Conservation (phyloP, 371 early-diverging fungal genomes). For the Rozella allomycis region DNA sequence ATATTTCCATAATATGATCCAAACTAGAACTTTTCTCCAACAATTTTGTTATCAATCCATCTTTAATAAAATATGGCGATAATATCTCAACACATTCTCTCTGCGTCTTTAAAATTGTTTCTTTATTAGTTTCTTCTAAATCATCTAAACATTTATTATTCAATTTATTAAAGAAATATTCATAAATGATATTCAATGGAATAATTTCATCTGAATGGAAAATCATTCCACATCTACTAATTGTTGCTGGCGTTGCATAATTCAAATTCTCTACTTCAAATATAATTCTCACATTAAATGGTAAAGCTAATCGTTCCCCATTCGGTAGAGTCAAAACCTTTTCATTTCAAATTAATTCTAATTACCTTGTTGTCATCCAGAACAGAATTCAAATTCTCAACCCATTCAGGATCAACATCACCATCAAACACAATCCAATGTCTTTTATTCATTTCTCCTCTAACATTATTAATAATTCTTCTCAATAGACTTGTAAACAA, state of each 20-base stretch:
- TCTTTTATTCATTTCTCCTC: constrained; percentile 74
- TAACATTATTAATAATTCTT: constrained; percentile 88
- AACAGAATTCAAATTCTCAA: constrained; percentile 80
- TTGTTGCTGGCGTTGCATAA: constrained; percentile 94
- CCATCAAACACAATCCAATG: constrained; percentile 99
- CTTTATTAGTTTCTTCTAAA: constrained; percentile 40
- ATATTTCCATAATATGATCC: constrained; percentile 93
- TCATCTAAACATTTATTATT: constrained; percentile 58
- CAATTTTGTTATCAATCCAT: constrained; percentile 50
- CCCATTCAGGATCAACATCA: constrained; percentile 98
- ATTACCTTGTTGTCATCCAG: constrained; percentile 8
- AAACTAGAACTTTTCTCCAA: constrained; percentile 36
- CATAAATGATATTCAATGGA: constrained; percentile 50
- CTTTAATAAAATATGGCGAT: constrained; percentile 40
- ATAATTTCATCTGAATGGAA: constrained; percentile 90
- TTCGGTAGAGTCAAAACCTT: constrained; percentile 86
- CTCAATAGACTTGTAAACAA: constrained; percentile 89
- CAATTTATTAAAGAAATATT: constrained; percentile 59
- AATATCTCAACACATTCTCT: constrained; percentile 46
- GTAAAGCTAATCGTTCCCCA: constrained; percentile 90
- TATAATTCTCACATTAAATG: constrained; percentile 89
- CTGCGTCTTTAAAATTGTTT: constrained; percentile 37
- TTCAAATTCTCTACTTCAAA: constrained; percentile 95
- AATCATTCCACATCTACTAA: constrained; percentile 97
- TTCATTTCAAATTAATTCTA: no score